A percentile compares a stretch with the other conserved stretches of the same genome.
phyloP scores from a whole-genome alignment of 2,329 filamentous ascomycete species.

The Phoma sp. region DNA sequence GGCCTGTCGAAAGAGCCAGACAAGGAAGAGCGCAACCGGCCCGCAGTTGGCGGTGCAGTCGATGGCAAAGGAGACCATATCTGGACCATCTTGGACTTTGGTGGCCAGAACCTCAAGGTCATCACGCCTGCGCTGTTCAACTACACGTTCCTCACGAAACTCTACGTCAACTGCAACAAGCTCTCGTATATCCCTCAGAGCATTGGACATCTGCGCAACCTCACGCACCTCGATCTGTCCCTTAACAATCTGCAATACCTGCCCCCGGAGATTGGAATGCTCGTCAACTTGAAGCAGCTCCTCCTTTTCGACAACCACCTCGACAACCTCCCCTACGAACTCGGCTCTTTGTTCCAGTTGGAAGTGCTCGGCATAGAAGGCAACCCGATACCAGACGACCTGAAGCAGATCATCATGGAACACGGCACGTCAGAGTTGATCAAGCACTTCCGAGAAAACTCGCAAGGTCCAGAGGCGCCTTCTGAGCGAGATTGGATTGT shows the following conservation, averaged over 20 bases:
- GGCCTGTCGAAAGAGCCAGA: slow-evolving; percentile 57
- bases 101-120: slow-evolving; percentile 90
- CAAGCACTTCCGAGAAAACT: slow-evolving; percentile 80
- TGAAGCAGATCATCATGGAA: slow-evolving; percentile 84
- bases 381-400: slow-evolving; percentile 77
- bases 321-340: slow-evolving; percentile 78
- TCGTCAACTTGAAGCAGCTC: slow-evolving; percentile 86
- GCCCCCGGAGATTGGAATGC: slow-evolving; percentile 94
- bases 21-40: slow-evolving; percentile 68
- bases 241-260: slow-evolving; percentile 83
- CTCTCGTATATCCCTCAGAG: slow-evolving; percentile 77
- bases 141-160: slow-evolving; percentile 87
- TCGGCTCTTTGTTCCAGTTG: slow-evolving; percentile 86
- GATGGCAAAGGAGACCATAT: slow-evolving; percentile 65
- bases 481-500: slow-evolving; percentile 77
- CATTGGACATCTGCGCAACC: slow-evolving; percentile 81
- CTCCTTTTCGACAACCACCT: slow-evolving; percentile 91
- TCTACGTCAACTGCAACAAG: slow-evolving; percentile 94
- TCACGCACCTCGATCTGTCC: slow-evolving; percentile 86
- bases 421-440: slow-evolving; percentile 87
- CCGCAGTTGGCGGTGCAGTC: slow-evolving; percentile 62
- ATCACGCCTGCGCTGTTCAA: slow-evolving; percentile 79
- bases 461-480: slow-evolving; percentile 80
- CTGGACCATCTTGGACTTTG: slow-evolving; percentile 93
- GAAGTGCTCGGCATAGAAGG: slow-evolving; percentile 92